Conservation (phyloP, 2,329 filamentous ascomycete species). For the Exophiala aquamarina region DNA sequence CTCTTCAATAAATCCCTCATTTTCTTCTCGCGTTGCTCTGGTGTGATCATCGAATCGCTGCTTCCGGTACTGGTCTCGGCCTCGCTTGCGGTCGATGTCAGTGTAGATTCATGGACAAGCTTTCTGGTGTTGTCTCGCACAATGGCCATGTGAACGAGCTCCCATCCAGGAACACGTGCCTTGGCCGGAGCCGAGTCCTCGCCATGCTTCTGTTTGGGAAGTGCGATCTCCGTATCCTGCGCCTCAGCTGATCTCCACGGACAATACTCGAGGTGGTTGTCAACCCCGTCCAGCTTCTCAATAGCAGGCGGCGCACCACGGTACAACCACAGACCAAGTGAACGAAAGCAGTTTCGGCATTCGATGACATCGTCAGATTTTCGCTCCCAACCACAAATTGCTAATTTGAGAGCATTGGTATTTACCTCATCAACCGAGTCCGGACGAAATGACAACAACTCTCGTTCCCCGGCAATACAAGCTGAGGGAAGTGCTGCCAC, state of each 20-base stretch:
- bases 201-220: constrained; percentile 3
- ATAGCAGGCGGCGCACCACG: constrained; percentile 61
- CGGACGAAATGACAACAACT: constrained; percentile 32
- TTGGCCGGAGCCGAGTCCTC: constrained; percentile 12
- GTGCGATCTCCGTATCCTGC: constrained; percentile 26
- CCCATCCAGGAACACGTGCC: constrained; percentile 25
- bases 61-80: neutral
- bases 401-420: constrained; percentile 65
- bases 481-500: constrained; percentile 48
- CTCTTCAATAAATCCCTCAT: constrained; percentile 33
- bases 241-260: constrained; percentile 57
- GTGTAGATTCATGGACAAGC: constrained; percentile 3
- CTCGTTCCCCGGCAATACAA: constrained; percentile 28
- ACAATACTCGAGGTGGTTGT: constrained; percentile 79
- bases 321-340: constrained; percentile 93
- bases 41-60: constrained; percentile 11
- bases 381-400: constrained; percentile 74
- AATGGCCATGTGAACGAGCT: constrained; percentile 24
- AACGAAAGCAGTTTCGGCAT: constrained; percentile 83
- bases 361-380: constrained; percentile 61
- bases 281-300: constrained; percentile 66
- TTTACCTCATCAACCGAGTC: constrained; percentile 37
- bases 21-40: constrained; percentile 32
- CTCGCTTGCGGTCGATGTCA: constrained; percentile 9
- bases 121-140: constrained; percentile 22